These are phyloP conservation scores for Mucor ambiguus DNA, from an alignment of 371 early-diverging fungal genomes.

Conservation along the genomic window DNA sequence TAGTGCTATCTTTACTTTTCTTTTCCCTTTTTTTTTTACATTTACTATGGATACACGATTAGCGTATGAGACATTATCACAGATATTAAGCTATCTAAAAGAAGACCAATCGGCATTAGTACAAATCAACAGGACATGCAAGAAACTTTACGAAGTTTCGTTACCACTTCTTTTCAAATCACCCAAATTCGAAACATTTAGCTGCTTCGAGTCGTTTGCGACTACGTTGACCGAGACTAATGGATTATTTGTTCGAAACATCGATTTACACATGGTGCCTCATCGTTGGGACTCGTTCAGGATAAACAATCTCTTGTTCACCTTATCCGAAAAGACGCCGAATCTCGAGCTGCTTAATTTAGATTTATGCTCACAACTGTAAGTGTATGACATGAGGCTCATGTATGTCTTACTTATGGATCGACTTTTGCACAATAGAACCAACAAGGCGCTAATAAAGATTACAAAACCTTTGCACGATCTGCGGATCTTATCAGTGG, in stretches of 20 bases:
- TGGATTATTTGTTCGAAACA: constrained; percentile 9
- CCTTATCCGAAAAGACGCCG: constrained; percentile 14
- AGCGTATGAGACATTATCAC: constrained; percentile 51
- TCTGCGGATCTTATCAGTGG: constrained; percentile 18
- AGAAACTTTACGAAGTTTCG: neutral
- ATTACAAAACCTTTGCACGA: constrained; percentile 13
- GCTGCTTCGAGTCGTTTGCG: constrained; percentile 15
- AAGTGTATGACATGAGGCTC: neutral
- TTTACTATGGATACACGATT: constrained; percentile 25
- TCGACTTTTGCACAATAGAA: neutral
- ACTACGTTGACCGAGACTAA: neutral
- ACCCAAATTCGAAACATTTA: constrained; percentile 17
- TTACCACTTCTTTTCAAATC: constrained; percentile 17
- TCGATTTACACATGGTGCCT: constrained; percentile 26
- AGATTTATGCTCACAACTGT: constrained; percentile 11
- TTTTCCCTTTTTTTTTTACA: neutral
- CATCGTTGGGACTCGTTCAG: constrained; percentile 21
- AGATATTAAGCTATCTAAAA: constrained; percentile 32
- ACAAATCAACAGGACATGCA: constrained; percentile 11
- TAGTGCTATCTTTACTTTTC: neutral
- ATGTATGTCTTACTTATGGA: neutral
- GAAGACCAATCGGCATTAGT: constrained; percentile 15
- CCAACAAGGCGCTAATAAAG: constrained; percentile 11
- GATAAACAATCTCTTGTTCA: neutral
- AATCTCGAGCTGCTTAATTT: constrained; percentile 25